Base-by-base conservation (phyloP, 768 basidiomycete genomes). In the Xerocomellus intermedius region DNA sequence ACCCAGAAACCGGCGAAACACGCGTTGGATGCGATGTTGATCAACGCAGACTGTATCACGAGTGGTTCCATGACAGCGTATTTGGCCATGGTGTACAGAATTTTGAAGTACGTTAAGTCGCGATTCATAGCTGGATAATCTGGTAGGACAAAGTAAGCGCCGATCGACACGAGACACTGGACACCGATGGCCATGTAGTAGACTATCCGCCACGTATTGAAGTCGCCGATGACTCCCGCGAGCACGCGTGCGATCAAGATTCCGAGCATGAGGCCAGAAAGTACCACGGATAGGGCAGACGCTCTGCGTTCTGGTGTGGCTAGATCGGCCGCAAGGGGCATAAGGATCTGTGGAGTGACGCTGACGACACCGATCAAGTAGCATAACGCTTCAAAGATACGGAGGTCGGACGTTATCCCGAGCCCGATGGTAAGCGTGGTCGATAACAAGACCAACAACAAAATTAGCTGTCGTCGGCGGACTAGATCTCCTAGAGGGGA, bases 401-500 rank as follows among this genome's bases (percentile, higher is more conserved):
- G 72, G 5, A 91, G 74, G 47, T 71, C 80, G 2, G 69, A 71
- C 0, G 89, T 88, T 13, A 90, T 58, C 0, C 87, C 80, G 1
- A 94, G 77, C 0, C 87, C 91, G 47, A 94, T 83, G 0, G 87
- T 83, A 4, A 96, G 74, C 5, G 77, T 62, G 0, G 80, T 78
- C 0, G 85, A 82, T 21, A 80, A 44, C 2, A 79, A 60, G 37
- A 87, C 73, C 19, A 91, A 70, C 12, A 77, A 55, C 21, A 95
- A 75, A 30, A 88, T 77, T 0, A 96, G 76, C 42, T 83, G 85
- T 13, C 93, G 77, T 35, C 92, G 75, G 19, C 87, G 86, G 28
- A 92, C 79, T 21, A 94, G 79, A 67, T 96, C 93, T 8, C 94
- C 93, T 0, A 92, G 75, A 2, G 94, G 93, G 1, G 88, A 82